phyloP scores from a whole-genome alignment of 768 basidiomycete species.

The Mycena kentingensis region DNA sequence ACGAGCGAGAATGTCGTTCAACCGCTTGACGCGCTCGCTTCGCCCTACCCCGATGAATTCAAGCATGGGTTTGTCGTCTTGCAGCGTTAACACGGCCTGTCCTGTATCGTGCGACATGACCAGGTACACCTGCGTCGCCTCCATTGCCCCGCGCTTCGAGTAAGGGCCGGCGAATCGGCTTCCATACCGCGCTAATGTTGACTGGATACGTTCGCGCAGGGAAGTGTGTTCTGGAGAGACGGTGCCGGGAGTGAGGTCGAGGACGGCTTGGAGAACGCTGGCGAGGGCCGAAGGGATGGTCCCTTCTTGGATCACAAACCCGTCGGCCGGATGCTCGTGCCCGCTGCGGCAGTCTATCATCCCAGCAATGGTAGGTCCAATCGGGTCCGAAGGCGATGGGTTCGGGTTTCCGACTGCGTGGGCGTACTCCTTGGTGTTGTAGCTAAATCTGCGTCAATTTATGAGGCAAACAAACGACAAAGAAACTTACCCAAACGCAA shows the following conservation, averaged over 20 bases:
- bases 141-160: constrained; percentile 8
- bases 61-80: constrained; percentile 19
- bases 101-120: constrained; percentile 26
- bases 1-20: constrained; percentile 16
- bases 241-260: constrained; percentile 18
- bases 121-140: constrained; percentile 23
- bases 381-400: constrained; percentile 10
- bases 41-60: constrained; percentile 23
- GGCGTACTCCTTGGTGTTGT: constrained; percentile 24
- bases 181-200: constrained; percentile 6
- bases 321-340: constrained; percentile 18
- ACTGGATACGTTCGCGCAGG: constrained; percentile 1
- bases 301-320: constrained; percentile 25
- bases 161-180: constrained; percentile 22
- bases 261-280: constrained; percentile 17
- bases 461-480: background rate
- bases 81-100: constrained; percentile 14
- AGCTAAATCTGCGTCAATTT: constrained; percentile 6
- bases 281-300: constrained; percentile 22
- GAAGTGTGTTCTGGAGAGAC: constrained; percentile 4
- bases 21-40: constrained; percentile 16
- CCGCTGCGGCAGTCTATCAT: constrained; percentile 24
- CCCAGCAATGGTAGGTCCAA: constrained; percentile 24
- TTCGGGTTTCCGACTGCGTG: constrained; percentile 21
- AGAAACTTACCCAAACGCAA: constrained; percentile 20